Conservation (phyloP, 768 basidiomycete genomes). For the Phlebiopsis gigantea region DNA sequence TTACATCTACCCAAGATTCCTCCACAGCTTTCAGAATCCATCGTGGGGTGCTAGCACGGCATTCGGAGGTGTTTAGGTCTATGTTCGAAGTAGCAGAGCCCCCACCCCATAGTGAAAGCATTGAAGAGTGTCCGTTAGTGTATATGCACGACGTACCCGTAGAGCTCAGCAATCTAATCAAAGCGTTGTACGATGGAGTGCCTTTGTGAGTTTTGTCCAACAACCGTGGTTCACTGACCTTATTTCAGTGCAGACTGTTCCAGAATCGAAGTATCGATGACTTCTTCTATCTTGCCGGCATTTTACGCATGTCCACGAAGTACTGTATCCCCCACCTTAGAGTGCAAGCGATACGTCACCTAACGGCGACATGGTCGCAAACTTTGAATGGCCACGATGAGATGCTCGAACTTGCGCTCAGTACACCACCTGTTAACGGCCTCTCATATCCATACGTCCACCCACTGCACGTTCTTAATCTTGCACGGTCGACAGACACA, state of each 20-base stretch:
- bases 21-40: conserved; percentile 48
- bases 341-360: conserved; percentile 42
- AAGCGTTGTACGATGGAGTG: conserved; percentile 44
- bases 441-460: conserved; percentile 56
- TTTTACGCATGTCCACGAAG: conserved; percentile 54
- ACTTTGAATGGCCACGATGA: conserved; percentile 51
- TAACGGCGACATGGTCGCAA: conserved; percentile 46
- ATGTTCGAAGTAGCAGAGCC: conserved; percentile 48
- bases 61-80: conserved; percentile 51
- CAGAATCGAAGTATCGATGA: conserved; percentile 38
- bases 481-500: conserved; percentile 46
- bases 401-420: conserved; percentile 47
- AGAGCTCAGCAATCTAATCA: conserved; percentile 46
- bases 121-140: conserved; percentile 47
- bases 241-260: conserved; percentile 23
- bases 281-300: conserved; percentile 51
- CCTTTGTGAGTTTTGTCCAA: conserved; percentile 38
- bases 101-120: conserved; percentile 25
- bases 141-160: conserved; percentile 45
- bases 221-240: background rate
- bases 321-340: conserved; percentile 52
- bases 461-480: conserved; percentile 51
- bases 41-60: conserved; percentile 37
- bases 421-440: conserved; percentile 34
- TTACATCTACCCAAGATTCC: conserved; percentile 31